Percentiles rank a stretch among this genome's conserved stretches.
phyloP scores from a whole-genome alignment of 257 asterid genomes.

The Parsonsia alboflavescens region DNA sequence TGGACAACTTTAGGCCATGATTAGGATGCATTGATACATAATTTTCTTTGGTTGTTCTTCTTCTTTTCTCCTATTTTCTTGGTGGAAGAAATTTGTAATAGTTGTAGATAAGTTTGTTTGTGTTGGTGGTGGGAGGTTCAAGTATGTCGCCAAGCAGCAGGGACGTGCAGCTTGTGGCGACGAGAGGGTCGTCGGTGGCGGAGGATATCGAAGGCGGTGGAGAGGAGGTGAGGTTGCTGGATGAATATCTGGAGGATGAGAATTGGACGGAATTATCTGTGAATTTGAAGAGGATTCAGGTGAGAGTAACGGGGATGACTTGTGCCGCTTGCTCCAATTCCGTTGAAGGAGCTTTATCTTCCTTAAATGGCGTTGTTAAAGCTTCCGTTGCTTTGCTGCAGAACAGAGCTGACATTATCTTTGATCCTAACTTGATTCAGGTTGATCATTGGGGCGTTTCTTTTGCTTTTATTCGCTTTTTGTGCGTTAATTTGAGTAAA shows the following conservation, averaged over 20 bases:
- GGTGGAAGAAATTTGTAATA: background rate
- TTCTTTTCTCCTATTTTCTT: background rate
- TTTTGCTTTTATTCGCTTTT: background rate
- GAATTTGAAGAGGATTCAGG: conserved; percentile 63
- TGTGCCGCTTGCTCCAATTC: conserved; percentile 97
- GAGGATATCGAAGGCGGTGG: conserved; percentile 25
- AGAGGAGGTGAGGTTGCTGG: conserved; percentile 68
- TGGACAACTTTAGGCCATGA: background rate
- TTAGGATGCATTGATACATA: background rate
- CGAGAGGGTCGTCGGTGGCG: conserved; percentile 17
- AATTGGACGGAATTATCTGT: conserved; percentile 18
- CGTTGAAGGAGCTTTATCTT: conserved; percentile 75
- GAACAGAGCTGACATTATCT: conserved; percentile 79
- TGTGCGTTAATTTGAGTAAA: background rate
- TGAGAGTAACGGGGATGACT: conserved; percentile 88
- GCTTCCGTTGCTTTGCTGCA: conserved; percentile 96
- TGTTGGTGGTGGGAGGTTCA: conserved; percentile 22
- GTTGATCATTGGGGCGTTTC: conserved; percentile 26
- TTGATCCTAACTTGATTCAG: conserved; percentile 64
- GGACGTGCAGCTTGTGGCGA: conserved; percentile 64
- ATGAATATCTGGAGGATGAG: conserved; percentile 45
- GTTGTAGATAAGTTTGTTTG: background rate
- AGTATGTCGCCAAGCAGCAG: conserved; percentile 54
- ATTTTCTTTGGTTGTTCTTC: background rate
- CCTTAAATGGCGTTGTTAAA: conserved; percentile 63